A percentile compares a stretch with the other conserved stretches of the same genome.
These are phyloP conservation scores for Pyracantha coccinea DNA, from an alignment of 331 rosid species.

Conservation along the genomic window DNA sequence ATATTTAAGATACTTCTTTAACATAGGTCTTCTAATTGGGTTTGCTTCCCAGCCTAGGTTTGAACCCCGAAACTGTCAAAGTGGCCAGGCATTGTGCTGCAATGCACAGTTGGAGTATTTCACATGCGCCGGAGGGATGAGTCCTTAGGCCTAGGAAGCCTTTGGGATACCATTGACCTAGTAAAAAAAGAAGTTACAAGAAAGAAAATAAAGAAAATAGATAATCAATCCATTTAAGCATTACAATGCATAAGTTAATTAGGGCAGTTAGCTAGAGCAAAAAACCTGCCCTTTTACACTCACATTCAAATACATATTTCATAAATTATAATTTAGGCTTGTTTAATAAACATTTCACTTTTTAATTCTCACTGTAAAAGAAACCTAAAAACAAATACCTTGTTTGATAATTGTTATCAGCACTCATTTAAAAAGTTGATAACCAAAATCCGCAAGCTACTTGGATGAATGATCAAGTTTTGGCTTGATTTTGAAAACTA, in stretches of 20 bases:
- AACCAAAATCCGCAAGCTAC: not conserved
- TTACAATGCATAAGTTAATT: not conserved
- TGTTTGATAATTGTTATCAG: not conserved
- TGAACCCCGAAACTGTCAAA: too few relatives aligned
- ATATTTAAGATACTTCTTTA: not conserved
- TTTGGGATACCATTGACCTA: too few relatives aligned
- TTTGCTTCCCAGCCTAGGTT: too few relatives aligned
- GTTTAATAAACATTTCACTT: too few relatives aligned
- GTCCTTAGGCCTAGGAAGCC: too few relatives aligned
- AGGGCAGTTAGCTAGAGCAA: not conserved
- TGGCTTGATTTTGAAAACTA: not conserved
- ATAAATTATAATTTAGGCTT: not conserved
- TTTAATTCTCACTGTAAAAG: too few relatives aligned
- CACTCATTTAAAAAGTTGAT: too few relatives aligned
- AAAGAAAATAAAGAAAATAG: not conserved
- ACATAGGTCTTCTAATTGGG: not conserved
- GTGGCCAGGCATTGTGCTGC: too few relatives aligned
- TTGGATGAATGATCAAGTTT: too few relatives aligned
- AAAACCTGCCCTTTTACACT: not conserved
- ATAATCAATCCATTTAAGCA: not conserved
- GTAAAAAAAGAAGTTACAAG: not conserved
- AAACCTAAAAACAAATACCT: not conserved
- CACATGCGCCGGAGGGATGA: too few relatives aligned
- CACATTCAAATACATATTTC: too few relatives aligned
- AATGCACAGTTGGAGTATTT: too few relatives aligned